Conservation (phyloP, 768 basidiomycete genomes). For the Baorangia bicolor region DNA sequence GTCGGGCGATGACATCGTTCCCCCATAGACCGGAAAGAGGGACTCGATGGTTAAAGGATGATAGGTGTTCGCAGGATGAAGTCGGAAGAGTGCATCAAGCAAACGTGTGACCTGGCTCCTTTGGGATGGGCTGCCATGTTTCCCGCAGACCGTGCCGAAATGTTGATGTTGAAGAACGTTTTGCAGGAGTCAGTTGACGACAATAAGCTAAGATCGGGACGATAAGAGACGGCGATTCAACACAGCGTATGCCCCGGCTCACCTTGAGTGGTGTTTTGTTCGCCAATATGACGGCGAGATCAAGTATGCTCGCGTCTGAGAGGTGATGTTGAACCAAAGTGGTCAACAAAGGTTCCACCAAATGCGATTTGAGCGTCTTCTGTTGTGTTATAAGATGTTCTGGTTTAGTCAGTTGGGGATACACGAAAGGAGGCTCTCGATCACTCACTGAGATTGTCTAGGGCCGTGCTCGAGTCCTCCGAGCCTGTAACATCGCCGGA, state of each 20-base stretch:
- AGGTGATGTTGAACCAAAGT: constrained; percentile 64
- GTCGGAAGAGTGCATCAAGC: constrained; percentile 64
- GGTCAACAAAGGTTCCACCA: constrained; percentile 71
- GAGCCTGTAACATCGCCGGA: constrained; percentile 33
- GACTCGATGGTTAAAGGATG: constrained; percentile 83
- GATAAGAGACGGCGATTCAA: background rate
- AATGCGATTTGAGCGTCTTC: constrained; percentile 43
- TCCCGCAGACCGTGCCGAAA: constrained; percentile 50
- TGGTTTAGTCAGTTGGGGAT: background rate
- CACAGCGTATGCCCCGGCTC: constrained; percentile 8
- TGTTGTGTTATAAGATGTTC: constrained; percentile 13
- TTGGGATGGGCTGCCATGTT: constrained; percentile 22
- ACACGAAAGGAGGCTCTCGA: background rate
- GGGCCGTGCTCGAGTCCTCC: constrained; percentile 17
- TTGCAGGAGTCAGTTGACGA: constrained; percentile 77
- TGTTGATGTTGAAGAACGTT: constrained; percentile 67
- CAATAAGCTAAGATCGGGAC: constrained; percentile 46
- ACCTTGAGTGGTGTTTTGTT: constrained; percentile 61
- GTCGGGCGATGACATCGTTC: constrained; percentile 67
- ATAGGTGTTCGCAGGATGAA: constrained; percentile 80
- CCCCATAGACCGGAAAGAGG: constrained; percentile 70
- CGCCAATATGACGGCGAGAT: constrained; percentile 44
- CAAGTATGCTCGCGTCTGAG: constrained; percentile 37
- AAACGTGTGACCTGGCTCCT: constrained; percentile 54
- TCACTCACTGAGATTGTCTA: constrained; percentile 43